Percentiles rank a stretch among this genome's conserved stretches.
These are phyloP conservation scores for Eucalyptus caleyi DNA, from an alignment of 345 rosid species.

Conservation along the genomic window DNA sequence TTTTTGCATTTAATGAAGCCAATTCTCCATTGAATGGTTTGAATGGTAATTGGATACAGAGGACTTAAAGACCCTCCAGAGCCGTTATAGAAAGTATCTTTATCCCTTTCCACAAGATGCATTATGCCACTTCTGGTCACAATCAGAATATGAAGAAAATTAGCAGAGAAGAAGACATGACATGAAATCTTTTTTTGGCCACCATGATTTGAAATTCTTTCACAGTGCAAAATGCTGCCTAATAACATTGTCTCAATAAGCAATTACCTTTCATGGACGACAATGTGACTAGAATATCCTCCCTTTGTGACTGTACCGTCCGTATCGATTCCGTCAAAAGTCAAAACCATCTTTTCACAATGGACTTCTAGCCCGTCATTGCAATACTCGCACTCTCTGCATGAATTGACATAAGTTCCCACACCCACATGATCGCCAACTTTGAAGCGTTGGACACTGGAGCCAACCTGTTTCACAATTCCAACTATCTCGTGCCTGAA, in stretches of 20 bases:
- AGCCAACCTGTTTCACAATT: no score
- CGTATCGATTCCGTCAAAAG: slow-evolving; percentile 60
- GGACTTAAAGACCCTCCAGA: not conserved
- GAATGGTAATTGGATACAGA: not conserved
- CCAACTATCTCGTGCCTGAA: no score
- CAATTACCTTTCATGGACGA: slow-evolving; percentile 63
- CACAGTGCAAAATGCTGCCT: no score
- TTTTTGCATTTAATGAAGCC: not conserved
- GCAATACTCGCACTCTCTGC: slow-evolving; percentile 50
- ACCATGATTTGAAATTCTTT: no score
- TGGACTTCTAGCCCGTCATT: not conserved
- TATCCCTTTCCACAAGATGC: not conserved
- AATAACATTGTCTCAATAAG: not conserved
- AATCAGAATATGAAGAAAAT: no score
- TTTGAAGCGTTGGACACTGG: no score
- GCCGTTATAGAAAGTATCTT: not conserved
- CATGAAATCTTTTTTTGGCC: no score
- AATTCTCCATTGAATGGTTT: not conserved
- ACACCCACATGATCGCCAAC: no score
- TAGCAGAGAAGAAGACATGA: no score
- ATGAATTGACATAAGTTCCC: no score
- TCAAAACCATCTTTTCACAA: slow-evolving; percentile 44
- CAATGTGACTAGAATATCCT: slow-evolving; percentile 72
- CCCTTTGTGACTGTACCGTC: slow-evolving; percentile 86
- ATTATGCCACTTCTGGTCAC: no score